Evolutionary conservation across 2,329 filamentous ascomycete species (phyloP).

Genomic region (Calcarisporium arbuscula): DNA sequence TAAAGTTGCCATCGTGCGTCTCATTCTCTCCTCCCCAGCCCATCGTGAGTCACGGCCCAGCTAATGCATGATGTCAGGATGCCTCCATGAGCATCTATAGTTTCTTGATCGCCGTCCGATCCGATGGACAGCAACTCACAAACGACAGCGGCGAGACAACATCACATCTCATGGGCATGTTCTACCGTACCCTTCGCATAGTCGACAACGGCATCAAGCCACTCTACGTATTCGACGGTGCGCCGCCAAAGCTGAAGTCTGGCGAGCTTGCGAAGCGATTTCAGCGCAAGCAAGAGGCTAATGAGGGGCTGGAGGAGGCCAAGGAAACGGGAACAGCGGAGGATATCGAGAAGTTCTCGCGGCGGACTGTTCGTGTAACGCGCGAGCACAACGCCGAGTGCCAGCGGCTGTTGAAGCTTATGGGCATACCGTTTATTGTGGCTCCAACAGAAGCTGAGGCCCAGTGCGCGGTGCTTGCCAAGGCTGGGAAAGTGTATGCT

Average conservation of each 20-base stretch:
- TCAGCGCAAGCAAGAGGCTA: slow-evolving; percentile 88
- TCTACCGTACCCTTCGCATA: slow-evolving; percentile 96
- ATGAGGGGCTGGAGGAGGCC: slow-evolving; percentile 84
- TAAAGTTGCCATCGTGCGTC: slow-evolving; percentile 89
- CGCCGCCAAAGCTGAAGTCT: slow-evolving; percentile 94
- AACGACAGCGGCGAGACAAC: slow-evolving; percentile 94
- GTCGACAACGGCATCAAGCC: slow-evolving; percentile 99
- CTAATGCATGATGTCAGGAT: slow-evolving; percentile 21
- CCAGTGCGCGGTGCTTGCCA: slow-evolving; percentile 84
- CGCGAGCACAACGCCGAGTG: slow-evolving; percentile 95
- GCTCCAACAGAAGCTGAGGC: slow-evolving; percentile 96
- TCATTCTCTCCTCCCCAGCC: neutral
- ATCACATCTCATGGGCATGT: slow-evolving; percentile 98
- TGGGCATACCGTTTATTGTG: slow-evolving; percentile 93
- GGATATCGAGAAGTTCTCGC: slow-evolving; percentile 96
- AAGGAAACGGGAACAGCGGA: slow-evolving; percentile 95
- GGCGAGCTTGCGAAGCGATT: slow-evolving; percentile 95
- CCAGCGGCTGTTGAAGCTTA: slow-evolving; percentile 81
- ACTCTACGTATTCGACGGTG: slow-evolving; percentile 95
- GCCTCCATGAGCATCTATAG: slow-evolving; percentile 97
- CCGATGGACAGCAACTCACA: slow-evolving; percentile 92
- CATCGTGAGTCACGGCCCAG: neutral
- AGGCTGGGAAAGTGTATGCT: slow-evolving; percentile 91
- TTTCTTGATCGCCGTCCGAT: slow-evolving; percentile 95
- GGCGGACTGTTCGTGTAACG: slow-evolving; percentile 90